A percentile compares a stretch with the other conserved stretches of the same genome.
Evolutionary conservation across 345 rosid genomes (phyloP).

Genomic region (Raphanus sativus): DNA sequence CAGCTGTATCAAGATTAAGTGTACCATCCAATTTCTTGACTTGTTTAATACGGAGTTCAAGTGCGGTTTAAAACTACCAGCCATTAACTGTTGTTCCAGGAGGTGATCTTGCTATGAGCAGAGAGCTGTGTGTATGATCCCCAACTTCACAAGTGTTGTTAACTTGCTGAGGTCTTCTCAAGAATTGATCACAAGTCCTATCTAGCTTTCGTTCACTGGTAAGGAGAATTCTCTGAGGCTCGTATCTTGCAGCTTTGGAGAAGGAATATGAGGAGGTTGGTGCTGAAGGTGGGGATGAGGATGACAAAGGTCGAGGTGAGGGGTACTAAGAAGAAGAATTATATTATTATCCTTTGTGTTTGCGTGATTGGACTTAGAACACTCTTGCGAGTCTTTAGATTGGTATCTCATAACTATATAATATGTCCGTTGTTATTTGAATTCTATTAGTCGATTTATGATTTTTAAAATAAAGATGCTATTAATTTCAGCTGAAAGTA

Average conservation of each 20-base stretch:
- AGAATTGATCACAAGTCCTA: slow-evolving; percentile 75
- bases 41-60: slow-evolving; percentile 79
- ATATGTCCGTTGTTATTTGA: neutral
- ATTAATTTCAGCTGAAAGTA: neutral
- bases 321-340: slow-evolving; percentile 36
- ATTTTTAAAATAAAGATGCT: neutral
- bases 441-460: neutral
- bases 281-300: slow-evolving; percentile 72
- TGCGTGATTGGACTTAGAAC: slow-evolving; percentile 16
- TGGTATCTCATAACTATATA: neutral
- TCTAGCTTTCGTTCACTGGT: slow-evolving; percentile 78
- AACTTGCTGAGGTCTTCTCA: slow-evolving; percentile 74
- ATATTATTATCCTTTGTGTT: neutral
- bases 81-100: slow-evolving; percentile 83
- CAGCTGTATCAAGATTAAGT: slow-evolving; percentile 79
- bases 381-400: slow-evolving; percentile 19
- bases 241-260: slow-evolving; percentile 72
- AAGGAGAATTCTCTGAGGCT: slow-evolving; percentile 78
- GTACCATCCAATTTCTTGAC: slow-evolving; percentile 71
- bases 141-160: slow-evolving; percentile 70
- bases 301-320: slow-evolving; percentile 54
- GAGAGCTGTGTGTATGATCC: slow-evolving; percentile 79
- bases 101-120: slow-evolving; percentile 76
- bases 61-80: slow-evolving; percentile 72
- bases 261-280: slow-evolving; percentile 80